These are phyloP conservation scores for Gigaspora rosea DNA, from an alignment of 192 early-diverging fungal species.

Conservation along the genomic window DNA sequence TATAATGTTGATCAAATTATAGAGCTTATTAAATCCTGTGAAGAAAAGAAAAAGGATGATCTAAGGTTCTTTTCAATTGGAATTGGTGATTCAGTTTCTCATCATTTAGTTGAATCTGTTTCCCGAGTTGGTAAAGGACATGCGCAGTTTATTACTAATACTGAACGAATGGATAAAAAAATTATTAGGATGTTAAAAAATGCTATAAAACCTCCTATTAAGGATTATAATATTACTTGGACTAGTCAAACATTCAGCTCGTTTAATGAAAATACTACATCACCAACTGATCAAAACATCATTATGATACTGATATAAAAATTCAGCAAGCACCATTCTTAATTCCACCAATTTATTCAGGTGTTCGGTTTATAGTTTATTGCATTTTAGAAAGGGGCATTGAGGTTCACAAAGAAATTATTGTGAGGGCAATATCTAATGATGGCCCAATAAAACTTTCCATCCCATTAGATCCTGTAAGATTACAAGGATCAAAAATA, in stretches of 20 bases:
- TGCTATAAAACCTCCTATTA: too few relatives aligned
- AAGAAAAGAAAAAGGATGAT: conserved; percentile 15
- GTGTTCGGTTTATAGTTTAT: conserved; percentile 21
- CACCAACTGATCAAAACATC: neutral
- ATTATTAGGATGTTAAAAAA: conserved; percentile 31
- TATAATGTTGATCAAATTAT: conserved; percentile 49
- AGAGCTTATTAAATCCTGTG: conserved; percentile 31
- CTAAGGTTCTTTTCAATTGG: conserved; percentile 54
- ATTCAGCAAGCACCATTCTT: conserved; percentile 5
- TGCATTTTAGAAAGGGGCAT: neutral
- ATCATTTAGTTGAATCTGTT: conserved; percentile 46
- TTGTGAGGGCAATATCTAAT: neutral
- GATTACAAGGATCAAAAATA: conserved; percentile 14
- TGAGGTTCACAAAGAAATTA: neutral
- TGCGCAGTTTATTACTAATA: conserved; percentile 46
- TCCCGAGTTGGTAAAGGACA: conserved; percentile 52
- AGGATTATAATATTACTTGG: too few relatives aligned
- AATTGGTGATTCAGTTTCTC: conserved; percentile 38
- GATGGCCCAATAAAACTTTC: conserved; percentile 20
- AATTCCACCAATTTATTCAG: conserved; percentile 21
- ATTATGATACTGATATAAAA: neutral
- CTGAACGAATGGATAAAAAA: conserved; percentile 55
- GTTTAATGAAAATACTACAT: neutral
- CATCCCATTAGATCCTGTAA: conserved; percentile 16
- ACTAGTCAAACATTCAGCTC: neutral